Base-by-base conservation (phyloP, 2,329 filamentous ascomycete genomes). In the Lecanosticta acicola region DNA sequence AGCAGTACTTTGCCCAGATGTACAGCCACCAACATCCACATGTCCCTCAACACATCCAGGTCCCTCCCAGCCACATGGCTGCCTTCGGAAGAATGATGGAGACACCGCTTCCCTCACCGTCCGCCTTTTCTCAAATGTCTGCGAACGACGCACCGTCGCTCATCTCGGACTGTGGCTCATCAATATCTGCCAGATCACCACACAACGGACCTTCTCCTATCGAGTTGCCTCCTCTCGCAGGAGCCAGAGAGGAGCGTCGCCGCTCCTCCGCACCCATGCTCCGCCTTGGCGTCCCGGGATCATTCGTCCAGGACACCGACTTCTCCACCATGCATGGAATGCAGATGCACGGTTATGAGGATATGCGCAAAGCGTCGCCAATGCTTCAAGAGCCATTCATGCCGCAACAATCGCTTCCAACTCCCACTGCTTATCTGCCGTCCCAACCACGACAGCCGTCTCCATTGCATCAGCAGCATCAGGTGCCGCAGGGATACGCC, bases 91-190 rank as follows among this genome's bases (percentile, higher is more conserved):
- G 59, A 20, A 53, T 60, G 45, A 67, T 70, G 50, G 79, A 84
- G 47, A 73, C 74, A 8, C 75, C 81, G 29, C 73, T 84, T 56
- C 79, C 78, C 34, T 85, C 82, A 7, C 83, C 83, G 11, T 73
- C 71, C 13, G 74, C 78, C 41, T 78, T 74, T 55, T 84, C 80
- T 2, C 79, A 83, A 43, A 73, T 77, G 32, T 86, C 83, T 2
- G 69, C 76, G 13, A 81, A 84, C 36, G 72, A 73, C 21, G 79
- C 81, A 3, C 83, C 83, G 4, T 85, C 84, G 1, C 73, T 87
- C 51, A 74, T 86, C 40, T 88, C 85, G 0, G 87, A 93, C 63
- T 68, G 62, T 33, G 42, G 42, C 39, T 72, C 71, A 16, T 73
- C 71, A 19, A 66, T 70, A 50, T 68, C 70, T 19, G 57, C 59